phyloP scores from a whole-genome alignment of 768 basidiomycete genomes.

The Pleurotus platypus region DNA sequence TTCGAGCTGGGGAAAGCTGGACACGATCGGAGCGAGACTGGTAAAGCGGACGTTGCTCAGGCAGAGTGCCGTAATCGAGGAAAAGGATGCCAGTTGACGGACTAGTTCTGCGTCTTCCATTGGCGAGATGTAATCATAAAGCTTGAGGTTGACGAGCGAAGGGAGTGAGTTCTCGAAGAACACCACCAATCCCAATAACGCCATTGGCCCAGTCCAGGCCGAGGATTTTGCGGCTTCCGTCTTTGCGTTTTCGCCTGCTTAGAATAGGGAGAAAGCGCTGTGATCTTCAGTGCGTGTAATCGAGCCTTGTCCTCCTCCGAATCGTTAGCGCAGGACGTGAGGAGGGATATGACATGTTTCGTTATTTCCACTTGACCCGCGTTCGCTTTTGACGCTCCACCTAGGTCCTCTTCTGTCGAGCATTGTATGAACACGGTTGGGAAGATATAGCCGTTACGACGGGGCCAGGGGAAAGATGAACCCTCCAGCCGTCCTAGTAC shows the following conservation, averaged over 20 bases:
- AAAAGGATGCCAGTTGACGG: too few relatives aligned
- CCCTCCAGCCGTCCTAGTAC: constrained; percentile 30
- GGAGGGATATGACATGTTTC: constrained; percentile 39
- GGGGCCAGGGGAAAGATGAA: constrained; percentile 60
- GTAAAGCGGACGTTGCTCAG: too few relatives aligned
- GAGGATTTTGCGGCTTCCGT: constrained; percentile 46
- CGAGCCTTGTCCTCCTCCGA: constrained; percentile 12
- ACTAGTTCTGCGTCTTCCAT: too few relatives aligned
- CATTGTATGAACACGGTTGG: constrained; percentile 62
- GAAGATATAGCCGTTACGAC: constrained; percentile 23
- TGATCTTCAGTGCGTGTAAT: constrained; percentile 27
- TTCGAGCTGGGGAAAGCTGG: too few relatives aligned
- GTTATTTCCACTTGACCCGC: constrained; percentile 53
- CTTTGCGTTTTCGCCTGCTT: constrained; percentile 48
- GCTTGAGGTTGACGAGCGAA: too few relatives aligned
- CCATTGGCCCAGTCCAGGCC: constrained; percentile 65
- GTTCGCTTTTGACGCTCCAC: constrained; percentile 59
- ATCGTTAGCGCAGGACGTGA: constrained; percentile 25
- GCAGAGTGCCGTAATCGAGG: too few relatives aligned
- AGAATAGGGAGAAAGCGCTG: constrained; percentile 58
- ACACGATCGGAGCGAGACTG: too few relatives aligned
- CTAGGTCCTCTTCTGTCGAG: constrained; percentile 53
- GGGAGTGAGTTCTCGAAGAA: too few relatives aligned
- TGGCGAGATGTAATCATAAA: too few relatives aligned
- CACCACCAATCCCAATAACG: constrained; percentile 52